phyloP scores from a whole-genome alignment of 305 asterid genomes.

The Fraxinus greggii region DNA sequence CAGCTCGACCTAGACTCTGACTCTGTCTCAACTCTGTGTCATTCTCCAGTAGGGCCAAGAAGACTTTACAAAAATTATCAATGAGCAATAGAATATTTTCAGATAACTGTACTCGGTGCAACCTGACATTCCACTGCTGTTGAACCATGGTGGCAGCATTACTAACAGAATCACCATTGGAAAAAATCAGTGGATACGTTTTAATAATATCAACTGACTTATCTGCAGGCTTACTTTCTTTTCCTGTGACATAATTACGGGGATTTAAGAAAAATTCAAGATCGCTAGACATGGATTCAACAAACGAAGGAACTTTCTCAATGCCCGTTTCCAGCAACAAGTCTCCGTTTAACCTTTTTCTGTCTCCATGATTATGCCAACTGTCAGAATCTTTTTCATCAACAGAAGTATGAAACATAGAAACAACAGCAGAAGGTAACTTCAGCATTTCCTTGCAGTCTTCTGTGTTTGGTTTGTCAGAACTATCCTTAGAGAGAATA shows the following conservation, averaged over 20 bases:
- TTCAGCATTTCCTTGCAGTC: slow-evolving; percentile 47
- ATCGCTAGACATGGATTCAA: slow-evolving; percentile 65
- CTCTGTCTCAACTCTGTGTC: slow-evolving; percentile 33
- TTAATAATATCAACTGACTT: slow-evolving; percentile 32
- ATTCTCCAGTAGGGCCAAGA: slow-evolving; percentile 45
- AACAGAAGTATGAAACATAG: slow-evolving; percentile 33
- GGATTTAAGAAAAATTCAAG: slow-evolving; percentile 67
- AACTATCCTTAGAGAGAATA: slow-evolving; percentile 58
- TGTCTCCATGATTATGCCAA: slow-evolving; percentile 35
- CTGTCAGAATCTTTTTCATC: slow-evolving; percentile 39
- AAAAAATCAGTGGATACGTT: slow-evolving; percentile 27
- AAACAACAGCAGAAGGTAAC: slow-evolving; percentile 34
- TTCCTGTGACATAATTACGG: slow-evolving; percentile 35
- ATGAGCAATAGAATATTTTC: slow-evolving; percentile 40
- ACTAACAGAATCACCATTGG: slow-evolving; percentile 41
- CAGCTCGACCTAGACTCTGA: slow-evolving; percentile 33
- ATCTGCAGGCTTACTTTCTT: slow-evolving; percentile 39
- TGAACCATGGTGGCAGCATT: slow-evolving; percentile 39
- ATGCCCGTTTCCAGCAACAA: slow-evolving; percentile 33
- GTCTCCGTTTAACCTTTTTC: slow-evolving; percentile 35
- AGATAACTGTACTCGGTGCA: slow-evolving; percentile 50
- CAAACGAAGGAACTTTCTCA: slow-evolving; percentile 42
- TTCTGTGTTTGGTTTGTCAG: slow-evolving; percentile 33
- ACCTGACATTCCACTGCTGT: slow-evolving; percentile 47
- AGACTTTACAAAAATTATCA: slow-evolving; percentile 39